Evolutionary conservation across 2,329 filamentous ascomycete genomes (phyloP), one percentile per base, ranked within the genome.

Genomic region (Paraphaeosphaeria sporulosa): DNA sequence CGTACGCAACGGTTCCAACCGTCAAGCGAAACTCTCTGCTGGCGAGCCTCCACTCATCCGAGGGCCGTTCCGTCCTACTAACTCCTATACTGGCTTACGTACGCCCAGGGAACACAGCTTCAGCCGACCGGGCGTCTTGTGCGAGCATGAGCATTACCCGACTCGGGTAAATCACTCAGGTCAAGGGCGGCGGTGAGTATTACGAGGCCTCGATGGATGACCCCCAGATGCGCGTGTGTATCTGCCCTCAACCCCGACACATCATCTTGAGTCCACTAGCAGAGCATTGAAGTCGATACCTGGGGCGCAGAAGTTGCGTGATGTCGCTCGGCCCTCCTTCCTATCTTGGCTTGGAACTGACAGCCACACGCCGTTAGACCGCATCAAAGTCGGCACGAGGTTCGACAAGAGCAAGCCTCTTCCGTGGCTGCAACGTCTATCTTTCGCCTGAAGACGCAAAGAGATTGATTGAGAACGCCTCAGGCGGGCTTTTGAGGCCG

Each of bases 301-400:
- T 36, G 46, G 36, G 46, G 46, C 34, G 40, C 32, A 23, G 9
- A 7, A 27, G 38, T 15, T 17, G 25, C 40, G n/a, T 23, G 42
- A 38, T 12, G 13, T 15, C 27, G 43, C 19, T 32, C 51, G 27
- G 23, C 8, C 47, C 54, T 57, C 64, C 65, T 66, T 63, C 64
- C 60, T 55, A 32, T 58, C 59, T 23, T 46, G 60, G 55, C 50
- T 58, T 57, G 46, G 47, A 7, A 46, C 13, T 30, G 55, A 54
- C 65, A 57, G 65, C 64, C 65, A 65, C 65, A 27, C 58, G 32
- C 38, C 34, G 40, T 36, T 27, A 44, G 46, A 34, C 36, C 46
- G 36, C 57, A 55, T 34, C 30, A 43, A 25, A 43, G 19, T 47
- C 40, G 58, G 49, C 56, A 38, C 30, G 30, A 38, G 36, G 58